These are phyloP conservation scores for Pyrenula aspistea DNA, from an alignment of 495 filamentous ascomycete genomes.

Conservation along the genomic window DNA sequence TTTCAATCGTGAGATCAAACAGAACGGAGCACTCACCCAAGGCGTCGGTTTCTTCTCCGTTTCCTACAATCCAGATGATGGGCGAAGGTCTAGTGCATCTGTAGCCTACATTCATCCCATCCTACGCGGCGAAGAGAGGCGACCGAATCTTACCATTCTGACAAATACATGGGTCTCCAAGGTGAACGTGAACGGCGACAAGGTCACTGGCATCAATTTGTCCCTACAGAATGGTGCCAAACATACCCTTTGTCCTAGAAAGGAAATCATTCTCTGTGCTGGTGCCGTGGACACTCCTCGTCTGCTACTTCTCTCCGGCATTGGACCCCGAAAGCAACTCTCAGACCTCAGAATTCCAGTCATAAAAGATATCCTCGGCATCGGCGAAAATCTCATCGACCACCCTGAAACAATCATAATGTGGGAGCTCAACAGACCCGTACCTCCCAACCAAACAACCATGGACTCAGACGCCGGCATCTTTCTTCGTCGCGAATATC, in stretches of 20 bases:
- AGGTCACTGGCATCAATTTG: constrained; percentile 53
- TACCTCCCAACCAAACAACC: constrained; percentile 64
- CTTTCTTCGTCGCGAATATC: constrained; percentile 61
- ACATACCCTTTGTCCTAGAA: constrained; percentile 45
- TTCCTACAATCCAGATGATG: constrained; percentile 71
- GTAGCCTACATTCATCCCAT: constrained; percentile 86
- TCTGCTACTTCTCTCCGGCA: constrained; percentile 63
- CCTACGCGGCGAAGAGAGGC: constrained; percentile 59
- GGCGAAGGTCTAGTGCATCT: constrained; percentile 63
- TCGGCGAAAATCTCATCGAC: constrained; percentile 71
- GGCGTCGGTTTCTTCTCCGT: constrained; percentile 79
- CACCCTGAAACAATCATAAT: constrained; percentile 72
- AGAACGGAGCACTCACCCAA: constrained; percentile 52
- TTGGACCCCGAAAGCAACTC: constrained; percentile 59
- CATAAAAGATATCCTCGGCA: constrained; percentile 58
- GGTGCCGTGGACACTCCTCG: constrained; percentile 69
- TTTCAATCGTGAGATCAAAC: constrained; percentile 67
- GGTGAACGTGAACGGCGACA: constrained; percentile 49
- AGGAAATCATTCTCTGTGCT: constrained; percentile 65
- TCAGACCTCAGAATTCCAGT: constrained; percentile 52
- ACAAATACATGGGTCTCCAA: constrained; percentile 71
- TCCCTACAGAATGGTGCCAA: constrained; percentile 52
- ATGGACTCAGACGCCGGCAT: constrained; percentile 81
- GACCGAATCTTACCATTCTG: constrained; percentile 66
- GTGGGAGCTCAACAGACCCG: constrained; percentile 70